Conservation (phyloP, 768 basidiomycete genomes). For the Mrakia blollopis region DNA sequence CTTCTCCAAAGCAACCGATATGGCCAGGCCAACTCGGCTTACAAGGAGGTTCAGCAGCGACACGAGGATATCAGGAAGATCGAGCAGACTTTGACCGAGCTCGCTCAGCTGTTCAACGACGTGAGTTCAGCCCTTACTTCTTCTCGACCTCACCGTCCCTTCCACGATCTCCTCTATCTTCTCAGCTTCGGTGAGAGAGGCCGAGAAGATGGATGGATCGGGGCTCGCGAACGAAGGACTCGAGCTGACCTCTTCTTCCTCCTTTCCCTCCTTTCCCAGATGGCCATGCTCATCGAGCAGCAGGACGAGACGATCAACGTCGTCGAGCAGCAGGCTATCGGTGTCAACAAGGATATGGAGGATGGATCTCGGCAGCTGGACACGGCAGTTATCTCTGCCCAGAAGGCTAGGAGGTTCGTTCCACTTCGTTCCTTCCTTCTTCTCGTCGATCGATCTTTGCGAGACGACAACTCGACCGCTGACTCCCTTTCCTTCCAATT, state of each 20-base stretch:
- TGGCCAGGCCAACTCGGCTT: conserved; percentile 73
- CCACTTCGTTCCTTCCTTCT: no score
- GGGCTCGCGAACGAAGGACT: not conserved
- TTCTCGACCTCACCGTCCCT: not conserved
- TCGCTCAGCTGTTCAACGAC: conserved; percentile 82
- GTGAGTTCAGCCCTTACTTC: conserved; percentile 48
- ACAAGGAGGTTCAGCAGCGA: conserved; percentile 80
- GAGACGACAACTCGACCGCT: conserved; percentile 48
- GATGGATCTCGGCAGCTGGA: conserved; percentile 72
- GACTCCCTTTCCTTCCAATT: not conserved
- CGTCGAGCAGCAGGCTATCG: conserved; percentile 60
- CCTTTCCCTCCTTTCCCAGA: conserved; percentile 49
- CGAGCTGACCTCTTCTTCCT: not conserved
- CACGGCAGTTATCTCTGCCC: conserved; percentile 78
- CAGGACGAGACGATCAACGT: conserved; percentile 68
- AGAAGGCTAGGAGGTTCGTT: conserved; percentile 65
- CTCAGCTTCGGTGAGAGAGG: no score
- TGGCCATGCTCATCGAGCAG: conserved; percentile 70
- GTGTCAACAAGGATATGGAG: conserved; percentile 64
- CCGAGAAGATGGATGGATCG: not conserved
- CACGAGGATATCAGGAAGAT: conserved; percentile 80
- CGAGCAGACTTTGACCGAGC: conserved; percentile 78
- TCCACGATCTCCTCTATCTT: not conserved
- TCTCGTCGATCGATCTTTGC: no score
- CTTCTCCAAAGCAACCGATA: conserved; percentile 72